Conservation (phyloP, 78 protist genomes). For the Emiliania huxleyi region DNA sequence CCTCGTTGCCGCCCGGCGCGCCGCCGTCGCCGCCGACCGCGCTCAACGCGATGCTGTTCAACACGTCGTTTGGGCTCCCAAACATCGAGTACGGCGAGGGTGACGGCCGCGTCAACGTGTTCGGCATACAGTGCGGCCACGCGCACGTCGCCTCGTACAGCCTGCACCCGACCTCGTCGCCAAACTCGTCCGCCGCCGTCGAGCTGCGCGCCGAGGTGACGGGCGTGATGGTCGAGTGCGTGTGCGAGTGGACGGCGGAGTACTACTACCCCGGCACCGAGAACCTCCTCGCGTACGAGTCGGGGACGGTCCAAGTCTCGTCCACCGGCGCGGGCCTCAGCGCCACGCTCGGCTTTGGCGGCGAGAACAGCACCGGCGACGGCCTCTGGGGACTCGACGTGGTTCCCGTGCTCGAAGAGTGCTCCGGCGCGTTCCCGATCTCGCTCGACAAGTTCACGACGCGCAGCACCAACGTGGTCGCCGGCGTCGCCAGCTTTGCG, state of each 20-base stretch:
- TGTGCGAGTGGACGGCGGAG: neutral
- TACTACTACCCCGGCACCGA: neutral
- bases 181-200: neutral
- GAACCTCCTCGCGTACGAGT: neutral
- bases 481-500: neutral
- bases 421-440: neutral
- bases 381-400: neutral
- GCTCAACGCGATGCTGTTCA: neutral
- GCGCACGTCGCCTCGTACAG: neutral
- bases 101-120: neutral
- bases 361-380: too few species aligned
- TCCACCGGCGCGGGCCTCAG: neutral
- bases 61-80: neutral
- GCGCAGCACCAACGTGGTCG: neutral
- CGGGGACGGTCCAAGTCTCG: neutral
- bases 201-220: neutral
- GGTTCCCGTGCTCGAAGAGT: too few species aligned
- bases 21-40: neutral
- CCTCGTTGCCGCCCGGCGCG: neutral
- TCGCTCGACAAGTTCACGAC: neutral
- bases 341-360: neutral
- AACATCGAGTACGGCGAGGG: neutral
- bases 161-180: neutral
- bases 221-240: neutral
- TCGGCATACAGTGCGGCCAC: neutral